These are phyloP conservation scores for Brasenia schreberi DNA, from an alignment of 164 flowering plant species.

Conservation along the genomic window DNA sequence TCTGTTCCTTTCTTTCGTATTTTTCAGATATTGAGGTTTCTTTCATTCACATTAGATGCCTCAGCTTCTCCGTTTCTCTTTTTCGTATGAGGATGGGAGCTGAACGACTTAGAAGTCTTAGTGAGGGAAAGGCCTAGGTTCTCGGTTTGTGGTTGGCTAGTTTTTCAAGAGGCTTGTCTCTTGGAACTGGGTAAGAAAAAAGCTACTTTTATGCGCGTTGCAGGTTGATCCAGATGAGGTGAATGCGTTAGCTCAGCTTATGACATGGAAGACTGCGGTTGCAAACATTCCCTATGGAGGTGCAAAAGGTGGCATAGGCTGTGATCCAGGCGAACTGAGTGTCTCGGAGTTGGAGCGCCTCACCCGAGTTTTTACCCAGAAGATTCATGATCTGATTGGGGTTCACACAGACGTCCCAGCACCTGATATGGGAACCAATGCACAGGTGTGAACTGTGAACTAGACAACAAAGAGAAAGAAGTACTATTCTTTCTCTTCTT, in stretches of 20 bases:
- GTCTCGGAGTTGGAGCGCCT: conserved; percentile 76
- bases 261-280: conserved; percentile 99
- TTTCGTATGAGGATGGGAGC: not conserved
- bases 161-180: not conserved
- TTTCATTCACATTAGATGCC: too few species aligned
- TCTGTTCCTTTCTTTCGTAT: not conserved
- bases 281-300: conserved; percentile 96
- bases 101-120: too few species aligned
- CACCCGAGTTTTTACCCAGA: conserved; percentile 91
- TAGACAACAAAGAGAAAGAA: not conserved
- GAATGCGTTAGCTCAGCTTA: conserved; percentile 90
- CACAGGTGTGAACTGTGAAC: conserved; percentile 41
- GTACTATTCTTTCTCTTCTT: not conserved
- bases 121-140: too few species aligned
- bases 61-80: not conserved
- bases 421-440: conserved; percentile 96
- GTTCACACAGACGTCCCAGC: conserved; percentile 90
- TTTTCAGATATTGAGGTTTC: too few species aligned
- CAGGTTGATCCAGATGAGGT: conserved; percentile 99
- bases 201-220: not conserved
- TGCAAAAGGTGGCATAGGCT: conserved; percentile 96
- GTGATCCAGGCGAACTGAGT: conserved; percentile 62
- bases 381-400: conserved; percentile 94
- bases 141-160: too few species aligned
- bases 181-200: not conserved